Evolutionary conservation across 139 green algal genomes (phyloP).

Genomic region (Chlorella sp.): DNA sequence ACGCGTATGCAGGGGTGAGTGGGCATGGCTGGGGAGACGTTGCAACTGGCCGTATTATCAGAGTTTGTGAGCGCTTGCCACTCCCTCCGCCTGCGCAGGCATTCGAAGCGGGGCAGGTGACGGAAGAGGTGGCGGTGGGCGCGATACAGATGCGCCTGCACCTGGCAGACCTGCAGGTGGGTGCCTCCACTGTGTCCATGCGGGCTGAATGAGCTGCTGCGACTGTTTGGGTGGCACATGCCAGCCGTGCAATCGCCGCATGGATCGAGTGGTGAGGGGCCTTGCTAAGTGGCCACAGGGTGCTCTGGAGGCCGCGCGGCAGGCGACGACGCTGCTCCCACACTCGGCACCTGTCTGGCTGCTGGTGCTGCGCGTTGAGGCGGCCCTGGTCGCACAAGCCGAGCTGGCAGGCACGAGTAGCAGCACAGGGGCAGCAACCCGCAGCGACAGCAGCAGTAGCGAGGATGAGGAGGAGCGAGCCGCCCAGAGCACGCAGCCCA

Average conservation of each 20-base stretch:
- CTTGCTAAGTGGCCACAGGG: no score
- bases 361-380: conserved; percentile 44
- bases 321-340: conserved; percentile 33
- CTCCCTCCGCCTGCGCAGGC: no score
- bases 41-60: no score
- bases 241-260: no score
- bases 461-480: background rate
- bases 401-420: conserved; percentile 6
- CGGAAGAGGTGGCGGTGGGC: conserved; percentile 32
- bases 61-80: no score
- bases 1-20: background rate
- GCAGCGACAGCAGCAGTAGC: conserved; percentile 1
- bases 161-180: conserved; percentile 26
- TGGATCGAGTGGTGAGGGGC: no score
- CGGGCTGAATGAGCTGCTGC: no score
- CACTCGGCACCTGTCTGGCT: conserved; percentile 39
- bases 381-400: conserved; percentile 1
- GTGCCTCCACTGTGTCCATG: no score
- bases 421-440: background rate
- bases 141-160: conserved; percentile 41
- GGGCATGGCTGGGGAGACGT: no score
- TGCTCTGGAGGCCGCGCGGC: conserved; percentile 38
- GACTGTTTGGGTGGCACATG: no score
- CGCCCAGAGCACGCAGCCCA: background rate
- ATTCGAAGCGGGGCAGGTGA: no score